Evolutionary conservation across 805 yeast genomes (phyloP).

Genomic region (Kluyveromyces nonfermentans): DNA sequence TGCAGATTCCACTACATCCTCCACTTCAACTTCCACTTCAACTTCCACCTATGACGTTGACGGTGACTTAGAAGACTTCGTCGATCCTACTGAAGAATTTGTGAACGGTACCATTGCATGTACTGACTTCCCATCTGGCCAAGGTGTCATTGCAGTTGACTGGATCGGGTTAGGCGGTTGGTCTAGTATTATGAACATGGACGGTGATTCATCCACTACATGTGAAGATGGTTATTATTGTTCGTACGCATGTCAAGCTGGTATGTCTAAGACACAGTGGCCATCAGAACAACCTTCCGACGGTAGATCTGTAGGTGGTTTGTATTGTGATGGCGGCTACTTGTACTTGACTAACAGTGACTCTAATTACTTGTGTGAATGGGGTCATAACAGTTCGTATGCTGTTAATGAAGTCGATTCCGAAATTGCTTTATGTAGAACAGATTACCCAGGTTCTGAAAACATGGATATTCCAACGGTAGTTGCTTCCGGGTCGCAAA

Average conservation of each 20-base stretch:
- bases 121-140: conserved; percentile 56
- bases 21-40: conserved; percentile 27
- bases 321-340: conserved; percentile 51
- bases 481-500: conserved; percentile 37
- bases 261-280: conserved; percentile 79
- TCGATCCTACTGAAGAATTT: conserved; percentile 43
- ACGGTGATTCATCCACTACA: conserved; percentile 51
- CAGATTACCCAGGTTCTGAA: conserved; percentile 78
- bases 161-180: conserved; percentile 45
- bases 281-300: conserved; percentile 55
- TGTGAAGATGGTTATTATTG: conserved; percentile 65
- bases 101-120: conserved; percentile 62
- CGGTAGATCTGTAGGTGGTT: conserved; percentile 69
- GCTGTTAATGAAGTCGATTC: conserved; percentile 43
- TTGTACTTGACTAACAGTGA: conserved; percentile 51
- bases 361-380: conserved; percentile 48
- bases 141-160: conserved; percentile 55
- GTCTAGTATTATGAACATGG: conserved; percentile 45
- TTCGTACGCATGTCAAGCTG: conserved; percentile 70
- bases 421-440: conserved; percentile 60
- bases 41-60: conserved; percentile 30
- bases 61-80: conserved; percentile 46
- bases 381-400: conserved; percentile 49
- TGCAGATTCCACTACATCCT: conserved; percentile 19
- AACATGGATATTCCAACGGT: conserved; percentile 70